Conservation (phyloP, 768 basidiomycete genomes). For the Zangia roseola region DNA sequence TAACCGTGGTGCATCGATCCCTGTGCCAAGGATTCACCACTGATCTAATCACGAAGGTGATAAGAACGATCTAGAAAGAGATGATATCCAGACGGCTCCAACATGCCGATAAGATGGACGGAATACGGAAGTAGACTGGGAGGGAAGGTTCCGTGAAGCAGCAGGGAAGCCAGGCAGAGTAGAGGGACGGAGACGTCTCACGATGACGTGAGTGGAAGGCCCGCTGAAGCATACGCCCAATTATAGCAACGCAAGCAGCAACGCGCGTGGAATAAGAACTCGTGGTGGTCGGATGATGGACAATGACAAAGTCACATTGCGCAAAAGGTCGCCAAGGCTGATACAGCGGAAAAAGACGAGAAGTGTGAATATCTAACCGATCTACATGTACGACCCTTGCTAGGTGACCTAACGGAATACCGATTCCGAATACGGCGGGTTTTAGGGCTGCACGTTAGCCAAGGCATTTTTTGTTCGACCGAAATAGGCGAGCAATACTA, state of each 20-base stretch:
- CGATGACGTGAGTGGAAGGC: conserved; percentile 6
- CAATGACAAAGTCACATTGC: background rate
- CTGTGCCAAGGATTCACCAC: background rate
- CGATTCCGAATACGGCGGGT: no score
- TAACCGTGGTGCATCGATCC: background rate
- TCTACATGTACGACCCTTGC: background rate
- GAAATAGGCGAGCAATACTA: no score
- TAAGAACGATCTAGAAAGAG: conserved; percentile 9
- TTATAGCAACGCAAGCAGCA: conserved; percentile 2
- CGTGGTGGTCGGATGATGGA: background rate
- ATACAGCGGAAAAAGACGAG: conserved; percentile 2
- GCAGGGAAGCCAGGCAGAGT: background rate
- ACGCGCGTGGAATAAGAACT: background rate
- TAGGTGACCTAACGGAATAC: no score
- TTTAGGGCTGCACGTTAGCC: no score
- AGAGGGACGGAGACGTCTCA: conserved; percentile 7
- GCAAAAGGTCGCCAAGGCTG: no score
- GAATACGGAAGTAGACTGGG: conserved; percentile 6
- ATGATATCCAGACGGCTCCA: background rate
- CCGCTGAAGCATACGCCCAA: background rate
- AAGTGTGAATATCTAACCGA: conserved; percentile 2
- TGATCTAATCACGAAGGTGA: conserved; percentile 17
- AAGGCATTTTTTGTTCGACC: no score
- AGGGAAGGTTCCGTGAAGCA: conserved; percentile 10
- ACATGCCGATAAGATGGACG: background rate